Base-by-base conservation (phyloP, 768 basidiomycete species). In the Rhizopogon sp. region DNA sequence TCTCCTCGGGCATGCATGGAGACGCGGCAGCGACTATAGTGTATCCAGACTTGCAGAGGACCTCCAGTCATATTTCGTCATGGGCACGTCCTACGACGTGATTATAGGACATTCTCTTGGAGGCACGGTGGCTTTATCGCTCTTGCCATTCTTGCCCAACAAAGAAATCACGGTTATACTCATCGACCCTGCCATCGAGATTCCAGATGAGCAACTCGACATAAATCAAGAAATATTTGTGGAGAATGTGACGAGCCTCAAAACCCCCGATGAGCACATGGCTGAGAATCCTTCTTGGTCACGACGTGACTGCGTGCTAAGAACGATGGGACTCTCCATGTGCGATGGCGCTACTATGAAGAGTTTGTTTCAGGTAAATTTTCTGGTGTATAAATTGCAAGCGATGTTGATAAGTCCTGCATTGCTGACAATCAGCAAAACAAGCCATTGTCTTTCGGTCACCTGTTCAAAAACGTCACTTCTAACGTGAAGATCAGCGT, bases 91-190 rank as follows among this genome's bases (percentile, higher is more conserved):
- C 22, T 58, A 54, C 35, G 62, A 60, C n/a, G 29, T 60, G 53
- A 56, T 60, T 54, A 56, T 63, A 6, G 62, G 62, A n/a, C 62
- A 60, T 44, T 63, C 62, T 9, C 42, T 63, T n/a, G 62, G 62
- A 13, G 54, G 43, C 31, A 16, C 60, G 14, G 51, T 57, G 9
- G 13, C 37, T 22, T 49, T 56, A 50, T 47, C 58, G 22, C 58
- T 63, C 54, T 53, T 63, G 41, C 54, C 59, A 10, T 45, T 54
- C 45, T 51, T 60, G 3, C 53, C 57, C 28, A n/a, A 22, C 6
- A 45, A 58, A 41, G 40, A 40, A 13, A 50, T 45, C n/a, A 41
- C 54, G 0, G 39, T 55, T 42, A 33, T 60, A 50, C 57, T 60
- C 22, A 8, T 60, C 6, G 59, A 60, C 41, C 57, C 59, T 6